A percentile compares a stretch with the other conserved stretches of the same genome.
Evolutionary conservation across 805 yeast species (phyloP).

Genomic region (Wickerhamiella galacta): DNA sequence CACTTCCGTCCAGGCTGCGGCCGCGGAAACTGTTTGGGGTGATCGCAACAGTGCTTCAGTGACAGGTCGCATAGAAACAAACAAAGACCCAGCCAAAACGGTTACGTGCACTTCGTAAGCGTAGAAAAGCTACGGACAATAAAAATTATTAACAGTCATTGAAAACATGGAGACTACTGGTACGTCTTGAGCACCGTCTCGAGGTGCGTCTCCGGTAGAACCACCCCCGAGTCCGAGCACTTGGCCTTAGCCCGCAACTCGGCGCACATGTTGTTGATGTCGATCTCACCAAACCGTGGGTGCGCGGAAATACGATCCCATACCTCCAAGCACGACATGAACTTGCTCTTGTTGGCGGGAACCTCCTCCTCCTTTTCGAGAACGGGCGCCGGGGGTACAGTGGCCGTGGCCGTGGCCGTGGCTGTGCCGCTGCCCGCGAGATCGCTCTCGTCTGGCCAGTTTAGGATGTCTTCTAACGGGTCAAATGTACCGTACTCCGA

Average conservation of each 20-base stretch:
- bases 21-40: too few species aligned
- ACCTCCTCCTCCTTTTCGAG: conserved; percentile 16
- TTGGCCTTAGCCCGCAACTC: conserved; percentile 87
- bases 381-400: background rate
- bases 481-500: conserved; percentile 23
- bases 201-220: conserved; percentile 67
- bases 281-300: conserved; percentile 84
- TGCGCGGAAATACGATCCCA: conserved; percentile 95
- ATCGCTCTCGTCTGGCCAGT: background rate
- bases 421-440: background rate
- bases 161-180: too few species aligned
- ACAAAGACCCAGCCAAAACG: too few species aligned
- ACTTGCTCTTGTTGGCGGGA: conserved; percentile 17
- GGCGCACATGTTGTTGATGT: conserved; percentile 80
- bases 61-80: too few species aligned
- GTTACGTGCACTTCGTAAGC: too few species aligned
- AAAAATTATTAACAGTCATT: too few species aligned
- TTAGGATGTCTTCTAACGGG: conserved; percentile 19
- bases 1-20: too few species aligned
- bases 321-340: conserved; percentile 68
- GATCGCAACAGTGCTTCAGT: too few species aligned
- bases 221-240: conserved; percentile 87
- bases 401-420: background rate
- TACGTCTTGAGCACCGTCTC: conserved; percentile 40
- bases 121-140: too few species aligned